A percentile compares a stretch with the other conserved stretches of the same genome.
Evolutionary conservation across 2,329 filamentous ascomycete genomes (phyloP).

Genomic region (Xylaria sp.): DNA sequence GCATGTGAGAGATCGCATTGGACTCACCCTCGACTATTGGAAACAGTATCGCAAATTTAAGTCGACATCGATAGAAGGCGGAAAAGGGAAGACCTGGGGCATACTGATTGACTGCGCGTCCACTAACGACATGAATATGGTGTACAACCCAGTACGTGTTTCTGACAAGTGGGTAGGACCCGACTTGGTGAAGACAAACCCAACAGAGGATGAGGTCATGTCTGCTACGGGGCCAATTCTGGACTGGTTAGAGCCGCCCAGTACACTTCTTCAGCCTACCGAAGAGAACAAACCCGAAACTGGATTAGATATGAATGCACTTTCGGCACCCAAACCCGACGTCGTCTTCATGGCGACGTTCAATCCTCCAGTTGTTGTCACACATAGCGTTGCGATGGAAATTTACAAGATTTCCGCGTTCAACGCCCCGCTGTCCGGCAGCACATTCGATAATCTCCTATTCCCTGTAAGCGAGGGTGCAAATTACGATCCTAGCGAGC

Average conservation of each 20-base stretch:
- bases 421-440: slow-evolving; percentile 54
- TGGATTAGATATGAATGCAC: slow-evolving; percentile 62
- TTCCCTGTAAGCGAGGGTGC: slow-evolving; percentile 64
- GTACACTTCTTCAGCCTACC: slow-evolving; percentile 65
- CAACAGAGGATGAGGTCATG: slow-evolving; percentile 57
- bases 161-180: slow-evolving; percentile 80
- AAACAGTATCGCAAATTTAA: slow-evolving; percentile 67
- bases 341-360: slow-evolving; percentile 80
- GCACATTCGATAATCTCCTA: slow-evolving; percentile 68
- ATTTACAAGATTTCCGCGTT: slow-evolving; percentile 69
- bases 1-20: slow-evolving; percentile 74
- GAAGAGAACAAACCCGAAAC: slow-evolving; percentile 60
- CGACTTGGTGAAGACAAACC: slow-evolving; percentile 68
- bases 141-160: slow-evolving; percentile 72
- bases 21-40: slow-evolving; percentile 83
- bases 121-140: slow-evolving; percentile 46
- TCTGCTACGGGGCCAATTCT: slow-evolving; percentile 57
- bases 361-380: slow-evolving; percentile 77
- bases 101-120: slow-evolving; percentile 74
- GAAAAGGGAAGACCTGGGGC: slow-evolving; percentile 68
- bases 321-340: slow-evolving; percentile 65
- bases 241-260: slow-evolving; percentile 80
- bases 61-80: slow-evolving; percentile 51
- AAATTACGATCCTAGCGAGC: slow-evolving; percentile 67
- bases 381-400: slow-evolving; percentile 70